phyloP scores from a whole-genome alignment of 768 basidiomycete genomes.

The Trametes maxima region DNA sequence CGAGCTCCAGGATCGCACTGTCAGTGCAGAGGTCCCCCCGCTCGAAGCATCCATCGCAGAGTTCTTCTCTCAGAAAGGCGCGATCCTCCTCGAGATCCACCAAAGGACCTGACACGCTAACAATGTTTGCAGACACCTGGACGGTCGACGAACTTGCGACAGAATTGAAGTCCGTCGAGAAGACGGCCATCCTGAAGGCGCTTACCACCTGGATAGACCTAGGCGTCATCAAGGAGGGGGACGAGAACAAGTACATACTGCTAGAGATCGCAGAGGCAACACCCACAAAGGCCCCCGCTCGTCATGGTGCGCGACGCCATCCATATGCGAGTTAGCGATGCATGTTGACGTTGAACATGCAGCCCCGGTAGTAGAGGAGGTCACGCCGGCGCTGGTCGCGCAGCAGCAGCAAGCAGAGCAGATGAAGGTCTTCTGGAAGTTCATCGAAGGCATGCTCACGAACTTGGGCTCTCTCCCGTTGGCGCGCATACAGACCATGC shows the following conservation, averaged over 20 bases:
- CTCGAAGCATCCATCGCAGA: slow-evolving; percentile 92
- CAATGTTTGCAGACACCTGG: slow-evolving; percentile 59
- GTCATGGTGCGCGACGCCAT: neutral
- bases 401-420: slow-evolving; percentile 84
- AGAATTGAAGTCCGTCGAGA: slow-evolving; percentile 66
- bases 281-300: slow-evolving; percentile 25
- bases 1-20: slow-evolving; percentile 76
- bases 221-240: slow-evolving; percentile 75
- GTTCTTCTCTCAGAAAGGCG: slow-evolving; percentile 75
- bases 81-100: slow-evolving; percentile 11
- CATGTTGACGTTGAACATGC: neutral
- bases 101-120: neutral
- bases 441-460: slow-evolving; percentile 90
- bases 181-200: slow-evolving; percentile 67
- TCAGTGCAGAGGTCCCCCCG: slow-evolving; percentile 78
- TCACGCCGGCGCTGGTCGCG: slow-evolving; percentile 51
- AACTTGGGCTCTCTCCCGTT: slow-evolving; percentile 77
- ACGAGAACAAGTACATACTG: slow-evolving; percentile 59
- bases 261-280: slow-evolving; percentile 62
- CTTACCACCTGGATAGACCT: slow-evolving; percentile 83
- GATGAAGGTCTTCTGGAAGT: slow-evolving; percentile 92
- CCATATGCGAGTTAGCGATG: too few species aligned
- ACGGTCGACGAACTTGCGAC: slow-evolving; percentile 65
- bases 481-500: slow-evolving; percentile 87
- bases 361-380: slow-evolving; percentile 43